phyloP scores from a whole-genome alignment of 495 filamentous ascomycete species.

The Bryoglossum gracile region DNA sequence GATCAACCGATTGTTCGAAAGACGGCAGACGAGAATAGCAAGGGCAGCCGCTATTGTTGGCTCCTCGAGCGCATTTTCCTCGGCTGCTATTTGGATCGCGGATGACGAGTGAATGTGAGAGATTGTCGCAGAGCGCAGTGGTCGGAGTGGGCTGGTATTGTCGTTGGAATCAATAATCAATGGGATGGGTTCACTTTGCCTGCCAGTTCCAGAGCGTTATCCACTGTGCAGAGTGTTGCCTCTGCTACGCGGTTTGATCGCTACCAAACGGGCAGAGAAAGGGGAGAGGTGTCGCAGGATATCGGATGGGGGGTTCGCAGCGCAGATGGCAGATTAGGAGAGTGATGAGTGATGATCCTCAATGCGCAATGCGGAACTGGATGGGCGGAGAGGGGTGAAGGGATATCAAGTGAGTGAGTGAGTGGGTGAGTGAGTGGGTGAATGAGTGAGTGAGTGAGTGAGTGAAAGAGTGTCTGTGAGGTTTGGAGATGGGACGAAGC shows the following conservation, averaged over 20 bases:
- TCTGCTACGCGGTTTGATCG: slow-evolving; percentile 24
- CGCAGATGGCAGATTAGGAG: not conserved
- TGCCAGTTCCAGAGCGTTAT: no score
- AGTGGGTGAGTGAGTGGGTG: no score
- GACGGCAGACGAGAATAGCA: slow-evolving; percentile 12
- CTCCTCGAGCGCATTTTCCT: slow-evolving; percentile 3
- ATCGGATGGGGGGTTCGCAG: slow-evolving; percentile 6
- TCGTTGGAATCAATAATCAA: not conserved
- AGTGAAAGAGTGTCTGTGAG: not conserved
- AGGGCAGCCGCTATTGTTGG: slow-evolving; percentile 16
- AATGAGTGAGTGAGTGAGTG: no score
- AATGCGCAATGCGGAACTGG: not conserved
- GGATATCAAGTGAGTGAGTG: not conserved
- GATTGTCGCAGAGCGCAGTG: not conserved
- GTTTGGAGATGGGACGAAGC: no score
- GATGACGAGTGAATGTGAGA: not conserved
- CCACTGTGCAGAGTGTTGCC: no score
- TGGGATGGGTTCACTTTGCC: no score
- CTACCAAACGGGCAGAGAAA: slow-evolving; percentile 7
- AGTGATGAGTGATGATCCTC: not conserved
- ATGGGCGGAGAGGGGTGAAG: not conserved
- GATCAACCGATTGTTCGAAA: no score
- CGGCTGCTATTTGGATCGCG: not conserved
- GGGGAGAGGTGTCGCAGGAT: slow-evolving; percentile 13
- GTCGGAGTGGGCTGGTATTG: not conserved